phyloP scores from a whole-genome alignment of 2,329 filamentous ascomycete species.

The Ophioceras dolichostomum region DNA sequence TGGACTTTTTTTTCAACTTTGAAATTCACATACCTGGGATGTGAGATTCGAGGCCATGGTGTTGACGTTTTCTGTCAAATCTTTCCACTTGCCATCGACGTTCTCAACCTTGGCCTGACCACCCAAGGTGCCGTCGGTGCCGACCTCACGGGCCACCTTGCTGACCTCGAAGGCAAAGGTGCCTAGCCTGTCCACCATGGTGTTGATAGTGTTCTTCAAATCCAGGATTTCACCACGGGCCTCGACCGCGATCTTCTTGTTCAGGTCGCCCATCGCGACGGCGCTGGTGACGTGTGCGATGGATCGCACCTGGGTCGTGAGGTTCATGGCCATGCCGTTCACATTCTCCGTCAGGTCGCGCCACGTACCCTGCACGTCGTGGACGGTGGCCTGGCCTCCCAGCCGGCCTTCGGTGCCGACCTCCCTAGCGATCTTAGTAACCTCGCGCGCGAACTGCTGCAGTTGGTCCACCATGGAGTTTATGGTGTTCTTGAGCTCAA shows the following conservation, averaged over 20 bases:
- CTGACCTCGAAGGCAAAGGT: constrained; percentile 96
- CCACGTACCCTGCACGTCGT: constrained; percentile 96
- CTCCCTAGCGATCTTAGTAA: constrained; percentile 90
- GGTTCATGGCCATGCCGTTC: constrained; percentile 97
- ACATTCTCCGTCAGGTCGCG: constrained; percentile 90
- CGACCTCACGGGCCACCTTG: constrained; percentile 88
- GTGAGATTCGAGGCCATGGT: constrained; percentile 60
- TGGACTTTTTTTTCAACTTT: too few species aligned
- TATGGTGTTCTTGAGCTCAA: constrained; percentile 92
- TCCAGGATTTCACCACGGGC: constrained; percentile 90
- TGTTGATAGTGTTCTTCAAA: constrained; percentile 95
- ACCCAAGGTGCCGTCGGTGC: constrained; percentile 87
- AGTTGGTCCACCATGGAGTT: constrained; percentile 99
- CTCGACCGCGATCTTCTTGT: constrained; percentile 90
- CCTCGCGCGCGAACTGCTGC: constrained; percentile 91
- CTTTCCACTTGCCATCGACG: constrained; percentile 96
- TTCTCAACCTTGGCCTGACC: constrained; percentile 90
- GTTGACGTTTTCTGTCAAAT: constrained; percentile 84
- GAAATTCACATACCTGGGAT: constrained; percentile 36
- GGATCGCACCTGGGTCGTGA: constrained; percentile 94
- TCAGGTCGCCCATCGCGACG: constrained; percentile 86
- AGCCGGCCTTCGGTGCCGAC: constrained; percentile 93
- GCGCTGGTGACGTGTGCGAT: constrained; percentile 95
- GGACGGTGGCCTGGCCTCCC: constrained; percentile 88
- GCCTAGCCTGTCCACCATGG: constrained; percentile 94